phyloP scores from a whole-genome alignment of 768 basidiomycete species.

The Neoboletus brunneissimus region DNA sequence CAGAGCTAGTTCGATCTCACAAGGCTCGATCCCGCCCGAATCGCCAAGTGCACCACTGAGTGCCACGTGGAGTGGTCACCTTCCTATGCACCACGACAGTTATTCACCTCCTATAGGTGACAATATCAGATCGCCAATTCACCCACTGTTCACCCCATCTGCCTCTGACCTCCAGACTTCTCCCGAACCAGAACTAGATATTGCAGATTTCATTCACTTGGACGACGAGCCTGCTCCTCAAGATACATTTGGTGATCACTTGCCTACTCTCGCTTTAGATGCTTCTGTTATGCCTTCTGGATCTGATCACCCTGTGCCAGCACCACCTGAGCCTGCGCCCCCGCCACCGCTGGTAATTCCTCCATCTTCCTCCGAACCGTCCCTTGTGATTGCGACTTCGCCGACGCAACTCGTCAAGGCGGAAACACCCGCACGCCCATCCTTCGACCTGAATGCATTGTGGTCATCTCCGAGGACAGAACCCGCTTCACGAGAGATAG shows the following conservation, averaged over 20 bases:
- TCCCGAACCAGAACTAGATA: slow-evolving; percentile 63
- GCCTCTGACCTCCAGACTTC: slow-evolving; percentile 39
- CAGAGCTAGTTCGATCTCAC: slow-evolving; percentile 45
- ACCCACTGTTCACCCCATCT: slow-evolving; percentile 36
- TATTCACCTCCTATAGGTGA: slow-evolving; percentile 26
- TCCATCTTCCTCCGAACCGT: slow-evolving; percentile 37
- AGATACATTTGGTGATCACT: slow-evolving; percentile 29
- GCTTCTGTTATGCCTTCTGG: slow-evolving; percentile 4
- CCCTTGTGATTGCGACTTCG: slow-evolving; percentile 25
- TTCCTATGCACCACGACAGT: slow-evolving; percentile 39
- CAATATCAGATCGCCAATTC: slow-evolving; percentile 27
- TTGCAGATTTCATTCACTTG: slow-evolving; percentile 74
- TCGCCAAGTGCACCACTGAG: slow-evolving; percentile 54
- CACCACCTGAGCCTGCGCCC: slow-evolving; percentile 17
- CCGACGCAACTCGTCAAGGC: slow-evolving; percentile 34
- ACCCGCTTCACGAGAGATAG: slow-evolving; percentile 14
- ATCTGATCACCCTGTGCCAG: slow-evolving; percentile 5
- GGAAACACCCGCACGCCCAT: slow-evolving; percentile 44
- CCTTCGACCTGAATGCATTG: slow-evolving; percentile 71
- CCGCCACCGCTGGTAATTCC: slow-evolving; percentile 45
- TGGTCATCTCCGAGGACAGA: slow-evolving; percentile 57
- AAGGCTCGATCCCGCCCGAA: slow-evolving; percentile 66
- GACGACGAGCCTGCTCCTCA: slow-evolving; percentile 54
- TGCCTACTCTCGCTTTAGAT: slow-evolving; percentile 18
- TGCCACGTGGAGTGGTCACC: slow-evolving; percentile 60